A percentile compares a stretch with the other conserved stretches of the same genome.
phyloP scores from a whole-genome alignment of 2,329 filamentous ascomycete species.

The Nemania diffusa region DNA sequence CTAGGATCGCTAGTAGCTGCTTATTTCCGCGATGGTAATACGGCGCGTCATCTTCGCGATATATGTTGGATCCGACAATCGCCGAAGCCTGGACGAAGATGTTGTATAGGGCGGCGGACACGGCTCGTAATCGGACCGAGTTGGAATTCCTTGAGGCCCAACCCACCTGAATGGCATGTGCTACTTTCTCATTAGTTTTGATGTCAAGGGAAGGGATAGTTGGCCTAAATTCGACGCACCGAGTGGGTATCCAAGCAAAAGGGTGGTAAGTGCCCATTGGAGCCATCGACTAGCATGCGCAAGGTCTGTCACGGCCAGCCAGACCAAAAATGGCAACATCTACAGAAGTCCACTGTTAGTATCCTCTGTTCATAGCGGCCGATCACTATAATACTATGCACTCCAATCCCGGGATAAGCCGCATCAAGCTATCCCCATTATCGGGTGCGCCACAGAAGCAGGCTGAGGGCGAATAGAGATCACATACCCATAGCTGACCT shows the following conservation, averaged over 20 bases:
- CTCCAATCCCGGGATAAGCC: background rate
- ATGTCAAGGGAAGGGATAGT: background rate
- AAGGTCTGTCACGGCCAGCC: conserved; percentile 56
- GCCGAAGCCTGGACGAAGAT: conserved; percentile 51
- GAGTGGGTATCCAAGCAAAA: conserved; percentile 55
- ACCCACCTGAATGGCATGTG: conserved; percentile 41
- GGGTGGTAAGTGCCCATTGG: conserved; percentile 55
- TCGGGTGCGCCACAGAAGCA: background rate
- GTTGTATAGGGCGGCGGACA: conserved; percentile 68
- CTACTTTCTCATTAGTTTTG: conserved; percentile 22
- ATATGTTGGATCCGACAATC: conserved; percentile 55
- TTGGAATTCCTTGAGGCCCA: conserved; percentile 64
- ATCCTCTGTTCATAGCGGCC: background rate
- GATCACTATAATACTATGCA: background rate
- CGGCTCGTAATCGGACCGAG: conserved; percentile 66
- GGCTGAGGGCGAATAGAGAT: background rate
- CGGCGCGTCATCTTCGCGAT: conserved; percentile 63
- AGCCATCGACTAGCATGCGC: conserved; percentile 54
- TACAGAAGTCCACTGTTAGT: background rate
- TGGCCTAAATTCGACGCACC: conserved; percentile 44
- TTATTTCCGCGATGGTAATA: conserved; percentile 66
- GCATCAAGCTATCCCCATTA: background rate
- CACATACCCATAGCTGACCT: conserved; percentile 58
- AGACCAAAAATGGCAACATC: conserved; percentile 68
- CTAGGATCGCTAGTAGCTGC: conserved; percentile 60